Evolutionary conservation across 1,284 basidiomycete species (phyloP).

Genomic region (Tilletia indica): DNA sequence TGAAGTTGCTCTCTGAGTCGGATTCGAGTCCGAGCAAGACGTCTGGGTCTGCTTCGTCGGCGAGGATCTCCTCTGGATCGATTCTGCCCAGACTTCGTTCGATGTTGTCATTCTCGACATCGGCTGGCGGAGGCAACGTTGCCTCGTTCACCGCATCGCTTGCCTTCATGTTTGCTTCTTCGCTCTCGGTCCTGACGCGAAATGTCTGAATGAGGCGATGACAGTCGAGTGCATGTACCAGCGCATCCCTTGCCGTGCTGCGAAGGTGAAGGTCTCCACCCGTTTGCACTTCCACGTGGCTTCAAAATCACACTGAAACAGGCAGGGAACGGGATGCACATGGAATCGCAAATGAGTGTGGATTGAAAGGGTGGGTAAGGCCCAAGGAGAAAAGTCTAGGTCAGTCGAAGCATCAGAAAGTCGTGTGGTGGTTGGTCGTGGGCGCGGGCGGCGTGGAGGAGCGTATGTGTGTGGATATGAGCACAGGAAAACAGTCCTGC

Average conservation of each 20-base stretch:
- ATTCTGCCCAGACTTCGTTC: constrained; percentile 32
- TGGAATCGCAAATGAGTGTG: too few relatives aligned
- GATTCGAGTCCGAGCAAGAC: constrained; percentile 37
- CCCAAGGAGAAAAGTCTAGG: too few relatives aligned
- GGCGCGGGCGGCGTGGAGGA: too few relatives aligned
- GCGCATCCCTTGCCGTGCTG: too few relatives aligned
- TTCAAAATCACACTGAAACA: too few relatives aligned
- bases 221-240: background rate
- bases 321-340: too few relatives aligned
- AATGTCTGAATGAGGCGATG: background rate
- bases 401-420: too few relatives aligned
- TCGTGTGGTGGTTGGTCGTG: too few relatives aligned
- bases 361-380: too few relatives aligned
- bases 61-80: constrained; percentile 44
- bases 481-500: background rate
- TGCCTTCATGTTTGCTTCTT: background rate
- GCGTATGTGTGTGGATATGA: too few relatives aligned
- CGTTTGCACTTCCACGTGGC: too few relatives aligned
- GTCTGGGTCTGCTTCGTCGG: constrained; percentile 45
- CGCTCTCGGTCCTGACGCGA: background rate
- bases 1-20: constrained; percentile 31
- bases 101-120: constrained; percentile 20
- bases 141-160: background rate
- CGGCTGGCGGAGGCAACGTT: background rate
- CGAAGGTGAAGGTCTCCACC: too few relatives aligned